phyloP scores from a whole-genome alignment of 345 rosid species.

The Aethionema arabicum region DNA sequence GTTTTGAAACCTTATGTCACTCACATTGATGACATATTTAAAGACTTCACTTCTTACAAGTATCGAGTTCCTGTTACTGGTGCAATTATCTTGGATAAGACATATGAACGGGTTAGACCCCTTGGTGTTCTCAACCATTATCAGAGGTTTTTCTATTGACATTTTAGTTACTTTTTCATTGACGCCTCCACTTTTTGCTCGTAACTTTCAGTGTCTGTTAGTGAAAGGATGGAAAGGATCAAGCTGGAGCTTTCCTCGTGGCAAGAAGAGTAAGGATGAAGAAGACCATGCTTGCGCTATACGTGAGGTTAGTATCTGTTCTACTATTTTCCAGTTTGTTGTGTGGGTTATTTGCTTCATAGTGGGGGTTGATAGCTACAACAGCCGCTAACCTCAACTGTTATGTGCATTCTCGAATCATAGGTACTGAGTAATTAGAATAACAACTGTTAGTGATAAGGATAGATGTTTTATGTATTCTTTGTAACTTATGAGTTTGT shows the following conservation, averaged over 20 bases:
- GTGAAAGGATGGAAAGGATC: slow-evolving; percentile 99
- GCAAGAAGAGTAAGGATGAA: slow-evolving; percentile 98
- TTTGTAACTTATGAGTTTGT: slow-evolving; percentile 5
- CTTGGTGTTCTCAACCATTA: not conserved
- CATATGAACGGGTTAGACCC: slow-evolving; percentile 81
- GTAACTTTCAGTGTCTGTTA: slow-evolving; percentile 62
- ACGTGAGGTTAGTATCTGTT: slow-evolving; percentile 63
- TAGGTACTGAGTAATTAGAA: not conserved
- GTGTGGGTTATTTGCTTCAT: slow-evolving; percentile 7
- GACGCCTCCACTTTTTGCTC: slow-evolving; percentile 16
- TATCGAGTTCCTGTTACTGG: slow-evolving; percentile 97
- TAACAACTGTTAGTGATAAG: not conserved
- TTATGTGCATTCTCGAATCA: not conserved
- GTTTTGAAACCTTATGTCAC: slow-evolving; percentile 87
- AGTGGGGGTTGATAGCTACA: slow-evolving; percentile 17
- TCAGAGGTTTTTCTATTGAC: not conserved
- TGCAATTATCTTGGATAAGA: slow-evolving; percentile 93
- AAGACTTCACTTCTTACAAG: slow-evolving; percentile 97
- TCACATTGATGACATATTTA: slow-evolving; percentile 86
- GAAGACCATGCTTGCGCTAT: slow-evolving; percentile 97
- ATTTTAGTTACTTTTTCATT: slow-evolving; percentile 14
- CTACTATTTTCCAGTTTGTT: slow-evolving; percentile 4
- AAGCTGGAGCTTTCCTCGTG: slow-evolving; percentile 99
- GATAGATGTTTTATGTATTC: not conserved
- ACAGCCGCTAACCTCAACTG: not conserved